Evolutionary conservation across 768 basidiomycete species (phyloP), one percentile per base, ranked within the genome.

Genomic region (Austroboletus festivus): DNA sequence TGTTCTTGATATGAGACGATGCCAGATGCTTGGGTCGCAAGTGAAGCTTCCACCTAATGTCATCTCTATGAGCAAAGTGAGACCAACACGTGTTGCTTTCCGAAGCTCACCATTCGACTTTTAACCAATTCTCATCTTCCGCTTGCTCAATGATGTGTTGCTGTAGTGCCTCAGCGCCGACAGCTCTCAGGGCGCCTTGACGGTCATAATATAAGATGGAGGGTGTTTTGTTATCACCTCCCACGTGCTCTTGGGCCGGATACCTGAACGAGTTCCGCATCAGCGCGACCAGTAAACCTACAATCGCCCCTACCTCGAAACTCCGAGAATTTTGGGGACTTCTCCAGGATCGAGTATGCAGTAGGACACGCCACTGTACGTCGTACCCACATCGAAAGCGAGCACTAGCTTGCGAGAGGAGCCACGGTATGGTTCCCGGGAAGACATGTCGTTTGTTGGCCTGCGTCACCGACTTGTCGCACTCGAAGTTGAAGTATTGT

Each of bases 161-260:
- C 15, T 68, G 60, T 13, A 55, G 20, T 0, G 76, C 69, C 48
- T 77, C 76, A 1, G 74, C 75, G 0, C 78, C 78, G 5, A 71
- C 60, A 0, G 77, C 78, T 31, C 57, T 67, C 3, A 72, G 61
- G 0, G 33, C 33, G 2, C 75, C 77, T n/a, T 64, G 50, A 8
- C 52, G 44, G 47, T 77, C 76, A 50, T 80, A 80, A 48, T 73
- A 74, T 13, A 80, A 47, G 30, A 77, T 62, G 0, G 76, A 74
- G 0, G 75, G 78, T 35, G 79, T 75, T 49, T 78, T 80, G 20
- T 68, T 71, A 44, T 77, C 72, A 5, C 74, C 72, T 3, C 72
- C 72, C n/a, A 70, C 62, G 5, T 69, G 62, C n/a, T 75, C 72
- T 48, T 76, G 75, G 1, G 69, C 72, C 5, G 76, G 79, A 48